Percentiles rank a stretch among this genome's conserved stretches.
phyloP scores from a whole-genome alignment of 345 rosid genomes.

The Brassica incana region DNA sequence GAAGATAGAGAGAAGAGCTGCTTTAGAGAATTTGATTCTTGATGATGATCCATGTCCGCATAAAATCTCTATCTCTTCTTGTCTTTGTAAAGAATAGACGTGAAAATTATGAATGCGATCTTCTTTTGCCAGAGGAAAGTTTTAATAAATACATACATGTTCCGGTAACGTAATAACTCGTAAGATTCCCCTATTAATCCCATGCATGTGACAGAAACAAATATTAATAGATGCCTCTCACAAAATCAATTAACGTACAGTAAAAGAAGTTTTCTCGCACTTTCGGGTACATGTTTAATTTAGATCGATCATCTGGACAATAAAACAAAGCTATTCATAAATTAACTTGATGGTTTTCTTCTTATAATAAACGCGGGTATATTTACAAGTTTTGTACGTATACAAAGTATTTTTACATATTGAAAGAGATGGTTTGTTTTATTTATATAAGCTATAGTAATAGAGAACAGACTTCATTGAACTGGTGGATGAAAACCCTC shows the following conservation, averaged over 20 bases:
- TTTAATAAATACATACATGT: slow-evolving; percentile 22
- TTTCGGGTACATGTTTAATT: background rate
- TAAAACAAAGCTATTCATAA: background rate
- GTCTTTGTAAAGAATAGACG: slow-evolving; percentile 8
- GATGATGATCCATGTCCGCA: slow-evolving; percentile 31
- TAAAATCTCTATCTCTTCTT: background rate
- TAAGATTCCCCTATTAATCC: slow-evolving; percentile 28
- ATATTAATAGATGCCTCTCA: slow-evolving; percentile 30
- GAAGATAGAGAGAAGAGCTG: slow-evolving; percentile 24
- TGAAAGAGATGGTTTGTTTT: background rate
- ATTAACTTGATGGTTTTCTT: background rate
- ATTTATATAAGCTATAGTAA: background rate
- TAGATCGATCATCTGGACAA: background rate
- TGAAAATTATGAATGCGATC: slow-evolving; percentile 20
- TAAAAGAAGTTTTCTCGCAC: slow-evolving; percentile 2
- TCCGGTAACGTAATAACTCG: slow-evolving; percentile 21
- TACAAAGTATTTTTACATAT: background rate
- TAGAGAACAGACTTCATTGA: background rate
- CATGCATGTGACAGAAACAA: slow-evolving; percentile 32
- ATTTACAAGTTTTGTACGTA: background rate
- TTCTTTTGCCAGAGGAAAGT: slow-evolving; percentile 28
- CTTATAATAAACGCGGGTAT: background rate
- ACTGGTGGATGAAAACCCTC: background rate
- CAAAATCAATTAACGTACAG: background rate
- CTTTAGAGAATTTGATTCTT: slow-evolving; percentile 22